Evolutionary conservation across 441 rosid species (phyloP), one percentile per base, ranked within the genome.

Genomic region (Gossypium gossypioides): DNA sequence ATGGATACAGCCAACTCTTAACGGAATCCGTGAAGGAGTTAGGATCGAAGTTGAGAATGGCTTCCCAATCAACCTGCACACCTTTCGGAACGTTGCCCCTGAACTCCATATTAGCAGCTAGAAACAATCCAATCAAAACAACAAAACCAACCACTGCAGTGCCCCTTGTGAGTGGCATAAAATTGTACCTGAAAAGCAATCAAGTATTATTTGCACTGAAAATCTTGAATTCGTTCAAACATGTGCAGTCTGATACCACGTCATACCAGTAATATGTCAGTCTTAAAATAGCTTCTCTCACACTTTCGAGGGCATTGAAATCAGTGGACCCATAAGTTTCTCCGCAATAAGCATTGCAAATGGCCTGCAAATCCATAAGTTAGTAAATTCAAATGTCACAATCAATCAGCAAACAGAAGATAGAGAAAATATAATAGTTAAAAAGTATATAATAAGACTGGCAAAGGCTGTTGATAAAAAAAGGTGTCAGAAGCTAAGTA

Each of bases 91-190:
- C 90, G 78, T 76, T 68, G 74, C 85, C 97, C 9, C 84, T 76
- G 72, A 89, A 91, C 81, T 91, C 96, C 97, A 92, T 92, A 74
- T 92, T 91, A 74, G 98, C 98, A 42, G 96, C 96, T 15, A 92
- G 90, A 66, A 91, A 84, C 79, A 95, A 81, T 68, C 98, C 99
- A 9, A 91, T 89, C 82, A 95, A 76, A 44, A 89, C 97, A 27
- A 81, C 77, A 52, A 91, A 91, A 60, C 99, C 99, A 34, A 94
- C 95, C 71, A 72, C 91, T 40, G 97, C 96, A 59, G 96, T 86
- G 27, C 99, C 99, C 86, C 99, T 90, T 48, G 97, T 85, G 71
- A 95, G 79, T n/a, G 98, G 99, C 99, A 91, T 95, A 79, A 95
- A 95, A 77, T 89, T 95, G 77, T 92, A 95, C 98, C 99, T 95